Percentiles rank a stretch among this genome's conserved stretches.
phyloP scores from a whole-genome alignment of 1,284 basidiomycete species.

The Cutaneotrichosporon arboriforme region DNA sequence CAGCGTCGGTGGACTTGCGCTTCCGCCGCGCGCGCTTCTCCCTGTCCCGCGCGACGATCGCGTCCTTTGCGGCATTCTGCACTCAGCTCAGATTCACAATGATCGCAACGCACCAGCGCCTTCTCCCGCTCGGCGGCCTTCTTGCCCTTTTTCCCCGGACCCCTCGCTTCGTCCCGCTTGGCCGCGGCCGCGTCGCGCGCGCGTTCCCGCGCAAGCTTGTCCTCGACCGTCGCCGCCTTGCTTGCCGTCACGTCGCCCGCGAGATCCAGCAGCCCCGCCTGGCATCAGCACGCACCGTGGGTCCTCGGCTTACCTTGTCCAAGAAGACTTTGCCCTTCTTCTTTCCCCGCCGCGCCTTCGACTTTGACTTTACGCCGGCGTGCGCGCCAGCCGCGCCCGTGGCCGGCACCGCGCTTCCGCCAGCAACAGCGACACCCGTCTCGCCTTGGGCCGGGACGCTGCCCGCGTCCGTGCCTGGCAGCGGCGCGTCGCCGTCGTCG shows the following conservation, averaged over 20 bases:
- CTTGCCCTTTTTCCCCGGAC: not conserved
- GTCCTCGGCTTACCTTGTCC: too few relatives aligned
- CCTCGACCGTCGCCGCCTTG: not conserved
- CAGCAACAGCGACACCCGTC: too few relatives aligned
- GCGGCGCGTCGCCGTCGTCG: too few relatives aligned
- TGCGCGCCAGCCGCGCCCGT: too few relatives aligned
- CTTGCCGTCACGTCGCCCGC: not conserved
- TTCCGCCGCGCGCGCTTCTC: not conserved
- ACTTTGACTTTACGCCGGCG: too few relatives aligned
- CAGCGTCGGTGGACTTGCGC: not conserved
- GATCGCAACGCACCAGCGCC: not conserved
- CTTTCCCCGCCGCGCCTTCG: not conserved
- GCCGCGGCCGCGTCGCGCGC: not conserved
- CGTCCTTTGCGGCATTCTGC: conserved; percentile 5
- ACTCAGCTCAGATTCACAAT: not conserved
- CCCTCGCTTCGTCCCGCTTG: not conserved
- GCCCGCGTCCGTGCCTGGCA: too few relatives aligned
- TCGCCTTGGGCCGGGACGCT: too few relatives aligned
- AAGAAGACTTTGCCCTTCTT: conserved; percentile 5
- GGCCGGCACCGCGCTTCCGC: too few relatives aligned
- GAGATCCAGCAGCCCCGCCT: not conserved
- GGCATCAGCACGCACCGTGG: not conserved
- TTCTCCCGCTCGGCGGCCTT: not conserved
- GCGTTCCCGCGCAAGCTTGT: not conserved
- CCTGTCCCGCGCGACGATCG: conserved; percentile 1